These are phyloP conservation scores for Sherardia arvensis DNA, from an alignment of 257 asterid species.

Conservation along the genomic window DNA sequence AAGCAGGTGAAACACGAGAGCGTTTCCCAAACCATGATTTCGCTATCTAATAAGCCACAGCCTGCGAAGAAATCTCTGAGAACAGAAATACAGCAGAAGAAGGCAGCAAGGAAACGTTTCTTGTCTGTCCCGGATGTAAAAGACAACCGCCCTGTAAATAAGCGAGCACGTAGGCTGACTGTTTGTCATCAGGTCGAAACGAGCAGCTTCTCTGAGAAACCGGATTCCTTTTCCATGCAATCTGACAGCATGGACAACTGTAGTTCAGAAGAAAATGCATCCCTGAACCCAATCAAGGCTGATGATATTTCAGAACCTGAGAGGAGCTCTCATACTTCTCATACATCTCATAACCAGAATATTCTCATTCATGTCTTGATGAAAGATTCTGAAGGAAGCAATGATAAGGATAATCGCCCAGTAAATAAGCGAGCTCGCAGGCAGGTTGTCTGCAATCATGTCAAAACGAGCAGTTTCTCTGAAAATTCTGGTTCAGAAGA, in stretches of 20 bases:
- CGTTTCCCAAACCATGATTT: background rate
- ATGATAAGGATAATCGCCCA: constrained; percentile 21
- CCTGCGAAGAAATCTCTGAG: constrained; percentile 14
- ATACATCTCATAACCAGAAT: constrained; percentile 19
- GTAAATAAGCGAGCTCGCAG: constrained; percentile 28
- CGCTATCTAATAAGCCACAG: constrained; percentile 15
- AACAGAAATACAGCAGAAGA: constrained; percentile 22
- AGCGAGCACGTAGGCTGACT: constrained; percentile 27
- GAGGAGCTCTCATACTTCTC: too few relatives aligned
- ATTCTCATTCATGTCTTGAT: too few relatives aligned
- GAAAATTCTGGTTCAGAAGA: too few relatives aligned
- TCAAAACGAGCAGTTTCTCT: constrained; percentile 17
- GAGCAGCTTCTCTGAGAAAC: constrained; percentile 11
- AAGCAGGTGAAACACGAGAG: constrained; percentile 9
- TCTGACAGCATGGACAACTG: constrained; percentile 12
- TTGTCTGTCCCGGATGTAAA: constrained; percentile 24
- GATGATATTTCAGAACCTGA: too few relatives aligned
- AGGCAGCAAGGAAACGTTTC: constrained; percentile 15
- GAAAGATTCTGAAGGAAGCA: constrained; percentile 20
- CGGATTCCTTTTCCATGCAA: constrained; percentile 14
- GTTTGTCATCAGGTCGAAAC: constrained; percentile 23
- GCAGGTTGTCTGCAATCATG: constrained; percentile 22
- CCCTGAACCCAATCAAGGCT: too few relatives aligned
- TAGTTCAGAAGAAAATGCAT: constrained; percentile 28
- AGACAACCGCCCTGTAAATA: constrained; percentile 23